A percentile compares a stretch with the other conserved stretches of the same genome.
phyloP scores from a whole-genome alignment of 2,329 filamentous ascomycete species.

The Pestalotiopsis sp. region DNA sequence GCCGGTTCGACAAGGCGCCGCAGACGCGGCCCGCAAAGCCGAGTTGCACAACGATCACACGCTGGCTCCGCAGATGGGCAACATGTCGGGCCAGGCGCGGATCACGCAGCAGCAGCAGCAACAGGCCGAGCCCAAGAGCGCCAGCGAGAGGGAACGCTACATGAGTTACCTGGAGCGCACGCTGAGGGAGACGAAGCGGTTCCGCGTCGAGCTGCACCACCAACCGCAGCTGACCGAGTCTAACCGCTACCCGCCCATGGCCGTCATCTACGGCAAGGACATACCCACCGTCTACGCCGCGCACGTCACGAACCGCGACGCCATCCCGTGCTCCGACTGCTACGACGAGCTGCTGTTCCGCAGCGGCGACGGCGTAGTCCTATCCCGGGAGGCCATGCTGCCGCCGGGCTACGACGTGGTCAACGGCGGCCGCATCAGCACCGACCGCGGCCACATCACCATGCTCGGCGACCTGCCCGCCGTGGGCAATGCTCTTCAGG shows the following conservation, averaged over 20 bases:
- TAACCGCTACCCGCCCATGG: conserved; percentile 81
- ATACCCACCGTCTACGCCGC: conserved; percentile 84
- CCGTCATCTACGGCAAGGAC: conserved; percentile 83
- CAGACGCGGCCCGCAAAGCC: conserved; percentile 27
- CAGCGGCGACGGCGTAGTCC: conserved; percentile 84
- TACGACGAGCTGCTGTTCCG: conserved; percentile 89
- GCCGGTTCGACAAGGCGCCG: conserved; percentile 20
- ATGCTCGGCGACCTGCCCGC: conserved; percentile 82
- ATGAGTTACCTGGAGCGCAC: conserved; percentile 72
- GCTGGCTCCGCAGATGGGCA: conserved; percentile 49
- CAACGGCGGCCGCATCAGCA: conserved; percentile 72
- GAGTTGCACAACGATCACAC: conserved; percentile 35
- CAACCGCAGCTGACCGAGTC: conserved; percentile 53
- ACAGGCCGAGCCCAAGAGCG: conserved; percentile 26
- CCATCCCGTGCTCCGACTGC: conserved; percentile 72
- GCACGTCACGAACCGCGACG: conserved; percentile 69
- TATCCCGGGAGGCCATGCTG: conserved; percentile 83
- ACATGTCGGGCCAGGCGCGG: conserved; percentile 27
- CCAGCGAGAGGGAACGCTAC: conserved; percentile 52
- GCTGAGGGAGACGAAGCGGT: conserved; percentile 68
- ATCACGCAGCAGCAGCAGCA: conserved; percentile 29
- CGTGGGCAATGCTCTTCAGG: conserved; percentile 72
- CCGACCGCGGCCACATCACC: conserved; percentile 84
- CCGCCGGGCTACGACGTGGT: conserved; percentile 77
- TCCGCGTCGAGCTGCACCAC: conserved; percentile 74